phyloP scores from a whole-genome alignment of 805 yeast species.

The Saccharomycopsis babjevae region DNA sequence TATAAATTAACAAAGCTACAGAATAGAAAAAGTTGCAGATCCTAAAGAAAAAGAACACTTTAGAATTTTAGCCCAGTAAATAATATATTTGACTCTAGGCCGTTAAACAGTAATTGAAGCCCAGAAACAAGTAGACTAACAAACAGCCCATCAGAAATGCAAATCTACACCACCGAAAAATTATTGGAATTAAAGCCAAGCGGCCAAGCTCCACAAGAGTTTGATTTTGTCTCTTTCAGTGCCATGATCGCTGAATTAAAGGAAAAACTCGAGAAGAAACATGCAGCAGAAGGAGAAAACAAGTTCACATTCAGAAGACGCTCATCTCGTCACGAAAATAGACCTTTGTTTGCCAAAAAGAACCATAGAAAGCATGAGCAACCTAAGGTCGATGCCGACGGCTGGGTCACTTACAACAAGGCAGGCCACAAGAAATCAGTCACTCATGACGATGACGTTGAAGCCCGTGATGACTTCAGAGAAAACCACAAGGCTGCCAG shows the following conservation, averaged over 20 bases:
- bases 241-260: constrained; percentile 57
- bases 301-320: constrained; percentile 53
- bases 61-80: too few species aligned
- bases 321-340: constrained; percentile 35
- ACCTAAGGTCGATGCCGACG: constrained; percentile 54
- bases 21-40: too few species aligned
- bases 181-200: constrained; percentile 46
- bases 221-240: constrained; percentile 55
- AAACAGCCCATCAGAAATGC: background rate
- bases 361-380: constrained; percentile 30
- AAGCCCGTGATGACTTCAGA: constrained; percentile 33
- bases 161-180: constrained; percentile 56
- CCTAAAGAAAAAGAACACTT: too few species aligned
- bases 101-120: too few species aligned
- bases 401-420: constrained; percentile 63
- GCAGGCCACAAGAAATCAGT: constrained; percentile 28
- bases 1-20: too few species aligned
- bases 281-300: constrained; percentile 25
- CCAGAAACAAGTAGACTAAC: too few species aligned
- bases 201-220: constrained; percentile 51
- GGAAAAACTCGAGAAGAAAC: constrained; percentile 31
- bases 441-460: constrained; percentile 30
- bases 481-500: constrained; percentile 38
- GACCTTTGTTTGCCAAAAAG: constrained; percentile 50
- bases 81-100: too few species aligned